phyloP scores from a whole-genome alignment of 2,329 filamentous ascomycete genomes.

The Elsinoe arachidis region DNA sequence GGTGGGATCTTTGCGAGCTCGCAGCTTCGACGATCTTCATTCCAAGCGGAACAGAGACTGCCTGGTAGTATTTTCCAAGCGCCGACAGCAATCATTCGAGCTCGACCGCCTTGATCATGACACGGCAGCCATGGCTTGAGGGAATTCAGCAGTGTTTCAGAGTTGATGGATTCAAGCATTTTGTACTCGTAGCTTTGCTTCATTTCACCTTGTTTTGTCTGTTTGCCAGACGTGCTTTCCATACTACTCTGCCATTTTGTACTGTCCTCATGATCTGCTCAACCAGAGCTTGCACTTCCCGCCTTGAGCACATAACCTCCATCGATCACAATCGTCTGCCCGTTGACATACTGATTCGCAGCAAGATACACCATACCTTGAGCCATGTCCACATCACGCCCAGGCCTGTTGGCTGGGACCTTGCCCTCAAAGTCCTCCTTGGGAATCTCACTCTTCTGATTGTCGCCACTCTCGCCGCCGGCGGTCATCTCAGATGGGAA shows the following conservation, averaged over 20 bases:
- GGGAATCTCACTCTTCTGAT: conserved; percentile 47
- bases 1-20: too few relatives aligned
- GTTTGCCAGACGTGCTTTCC: too few relatives aligned
- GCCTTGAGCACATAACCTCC: conserved; percentile 43
- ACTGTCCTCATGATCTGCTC: not conserved
- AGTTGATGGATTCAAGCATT: too few relatives aligned
- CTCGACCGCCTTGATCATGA: too few relatives aligned
- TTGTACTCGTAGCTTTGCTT: conserved; percentile 1
- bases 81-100: too few relatives aligned
- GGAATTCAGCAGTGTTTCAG: too few relatives aligned
- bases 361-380: conserved; percentile 47
- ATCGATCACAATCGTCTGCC: conserved; percentile 43
- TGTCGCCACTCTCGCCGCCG: conserved; percentile 37
- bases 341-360: conserved; percentile 43
- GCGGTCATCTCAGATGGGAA: conserved; percentile 53
- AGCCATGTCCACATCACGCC: conserved; percentile 52
- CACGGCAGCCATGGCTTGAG: too few relatives aligned
- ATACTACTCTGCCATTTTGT: not conserved
- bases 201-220: not conserved
- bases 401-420: conserved; percentile 44
- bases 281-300: conserved; percentile 19
- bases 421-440: conserved; percentile 44
- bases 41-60: too few relatives aligned
- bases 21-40: too few relatives aligned
- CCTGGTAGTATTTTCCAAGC: too few relatives aligned